Percentiles rank a stretch among this genome's conserved stretches.
phyloP scores from a whole-genome alignment of 768 basidiomycete genomes.

The Phylloporus sp. region DNA sequence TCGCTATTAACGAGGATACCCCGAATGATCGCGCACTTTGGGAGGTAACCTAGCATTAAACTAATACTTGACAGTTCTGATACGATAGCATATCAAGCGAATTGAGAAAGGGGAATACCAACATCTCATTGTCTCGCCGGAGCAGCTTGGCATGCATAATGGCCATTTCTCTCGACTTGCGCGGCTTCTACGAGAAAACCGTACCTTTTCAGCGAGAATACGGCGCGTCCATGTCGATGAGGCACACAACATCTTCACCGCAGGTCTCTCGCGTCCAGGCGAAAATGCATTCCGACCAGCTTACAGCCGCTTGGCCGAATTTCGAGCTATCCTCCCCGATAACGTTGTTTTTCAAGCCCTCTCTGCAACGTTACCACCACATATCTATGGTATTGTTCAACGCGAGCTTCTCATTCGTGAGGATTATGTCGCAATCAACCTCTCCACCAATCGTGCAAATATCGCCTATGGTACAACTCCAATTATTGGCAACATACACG shows the following conservation, averaged over 20 bases:
- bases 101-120: not conserved
- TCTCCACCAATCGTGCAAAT: not conserved
- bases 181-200: not conserved
- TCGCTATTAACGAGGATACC: not conserved
- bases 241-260: conserved; percentile 4
- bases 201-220: not conserved
- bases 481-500: not conserved
- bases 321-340: not conserved
- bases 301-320: not conserved
- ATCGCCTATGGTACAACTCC: not conserved
- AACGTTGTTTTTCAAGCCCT: not conserved
- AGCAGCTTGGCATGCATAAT: conserved; percentile 3
- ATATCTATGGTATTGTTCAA: not conserved
- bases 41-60: not conserved
- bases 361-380: not conserved
- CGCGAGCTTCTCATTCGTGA: not conserved
- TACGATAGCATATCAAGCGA: too few relatives aligned
- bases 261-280: not conserved
- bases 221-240: not conserved
- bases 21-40: not conserved
- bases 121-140: conserved; percentile 5
- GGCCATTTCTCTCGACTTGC: conserved; percentile 1
- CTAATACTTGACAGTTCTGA: too few relatives aligned
- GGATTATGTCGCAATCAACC: not conserved
- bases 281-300: conserved; percentile 1